phyloP scores from a whole-genome alignment of 441 rosid genomes.

The Erodium moschatum region DNA sequence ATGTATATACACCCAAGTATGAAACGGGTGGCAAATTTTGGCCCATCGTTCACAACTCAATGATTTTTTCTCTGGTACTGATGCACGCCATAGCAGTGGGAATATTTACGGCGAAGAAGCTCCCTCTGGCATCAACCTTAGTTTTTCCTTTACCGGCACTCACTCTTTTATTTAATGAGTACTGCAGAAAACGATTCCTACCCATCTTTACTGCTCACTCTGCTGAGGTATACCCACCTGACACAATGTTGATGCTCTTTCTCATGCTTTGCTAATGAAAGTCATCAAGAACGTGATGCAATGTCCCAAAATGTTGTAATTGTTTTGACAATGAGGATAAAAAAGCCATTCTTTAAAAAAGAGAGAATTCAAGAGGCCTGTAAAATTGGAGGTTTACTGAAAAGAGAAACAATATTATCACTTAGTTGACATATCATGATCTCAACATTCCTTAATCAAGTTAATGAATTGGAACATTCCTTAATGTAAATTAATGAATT shows the following conservation, averaged over 20 bases:
- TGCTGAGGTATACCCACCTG: slow-evolving; percentile 53
- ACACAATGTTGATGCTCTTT: not conserved
- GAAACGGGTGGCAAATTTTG: slow-evolving; percentile 89
- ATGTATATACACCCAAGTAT: slow-evolving; percentile 72
- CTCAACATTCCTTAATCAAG: too few species aligned
- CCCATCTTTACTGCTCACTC: slow-evolving; percentile 68
- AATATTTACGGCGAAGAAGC: slow-evolving; percentile 67
- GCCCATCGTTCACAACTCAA: slow-evolving; percentile 86
- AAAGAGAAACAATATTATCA: too few species aligned
- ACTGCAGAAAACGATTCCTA: slow-evolving; percentile 88
- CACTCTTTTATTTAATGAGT: slow-evolving; percentile 88
- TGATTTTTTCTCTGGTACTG: slow-evolving; percentile 79
- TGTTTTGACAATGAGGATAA: too few species aligned
- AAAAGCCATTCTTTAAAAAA: too few species aligned
- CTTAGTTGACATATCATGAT: too few species aligned
- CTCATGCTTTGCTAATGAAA: not conserved
- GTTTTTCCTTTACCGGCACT: slow-evolving; percentile 65
- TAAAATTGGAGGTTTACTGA: too few species aligned
- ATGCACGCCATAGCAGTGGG: slow-evolving; percentile 93
- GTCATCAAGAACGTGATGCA: not conserved
- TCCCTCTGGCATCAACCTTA: slow-evolving; percentile 57
- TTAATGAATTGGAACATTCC: too few species aligned
- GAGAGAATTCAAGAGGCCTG: too few species aligned
- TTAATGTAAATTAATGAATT: too few species aligned
- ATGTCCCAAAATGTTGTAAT: not conserved